Base-by-base conservation (phyloP, 768 basidiomycete genomes). In the Suillus tomentosus region DNA sequence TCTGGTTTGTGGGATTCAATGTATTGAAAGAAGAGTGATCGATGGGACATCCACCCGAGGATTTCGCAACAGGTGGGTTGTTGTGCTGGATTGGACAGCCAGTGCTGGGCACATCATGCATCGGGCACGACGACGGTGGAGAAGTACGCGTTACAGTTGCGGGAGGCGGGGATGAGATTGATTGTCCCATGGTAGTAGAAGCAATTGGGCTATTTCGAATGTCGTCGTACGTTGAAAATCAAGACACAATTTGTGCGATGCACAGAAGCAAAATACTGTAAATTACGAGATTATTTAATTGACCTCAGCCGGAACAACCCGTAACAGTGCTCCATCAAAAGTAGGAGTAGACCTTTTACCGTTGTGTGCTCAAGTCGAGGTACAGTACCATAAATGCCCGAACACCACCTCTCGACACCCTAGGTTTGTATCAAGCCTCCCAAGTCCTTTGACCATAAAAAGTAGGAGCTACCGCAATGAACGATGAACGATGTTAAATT, bases 1-100 rank as follows among this genome's bases (percentile, higher is more conserved):
- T 97, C 70, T 95, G 88, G 78, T 97, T 99, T 59, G 82, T 77
- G 0, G 86, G 85, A 72, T 93, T 91, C 61, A 95, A 74, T 11
- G 34, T 54, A 13, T 67, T 65, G 24, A 77, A 69, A 15, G 71
- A 67, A 45, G 78, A 76, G 66, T 89, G 85, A 67, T 87, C 83
- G 13, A 91, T 77, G 2, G 90, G 91, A 70, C 90, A 91, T 72
- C 84, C 78, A 0, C 86, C 80, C 42, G 77, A 76, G 43, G 36
- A 51, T 43, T 55, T 53, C 22, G 78, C 65, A 54, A 37, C 40
- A 60, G 62, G 60, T 42, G 62, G 36, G 7, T 78, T 42, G 51
- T 74, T 65, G 62, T 84, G 81, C 42, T 79, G 76, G 45, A 85
- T 68, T 17, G 84, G 85, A 65, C 84, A 85, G n/a, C 68, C 62